These are phyloP conservation scores for Podaxis sp. DNA, from an alignment of 768 basidiomycete species.

Conservation along the genomic window DNA sequence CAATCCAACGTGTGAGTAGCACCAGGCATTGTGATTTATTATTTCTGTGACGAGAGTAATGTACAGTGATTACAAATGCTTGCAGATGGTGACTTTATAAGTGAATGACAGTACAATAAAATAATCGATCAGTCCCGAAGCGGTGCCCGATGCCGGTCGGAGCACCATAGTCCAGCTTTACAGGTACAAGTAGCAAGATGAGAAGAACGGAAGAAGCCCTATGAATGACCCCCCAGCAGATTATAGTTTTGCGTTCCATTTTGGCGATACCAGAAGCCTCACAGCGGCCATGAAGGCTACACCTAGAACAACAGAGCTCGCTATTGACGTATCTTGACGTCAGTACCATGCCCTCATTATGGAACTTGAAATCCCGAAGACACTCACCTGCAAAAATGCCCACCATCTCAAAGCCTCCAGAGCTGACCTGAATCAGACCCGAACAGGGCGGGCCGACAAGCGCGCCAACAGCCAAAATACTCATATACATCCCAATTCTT, in stretches of 20 bases:
- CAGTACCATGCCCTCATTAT: background rate
- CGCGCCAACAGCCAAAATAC: slow-evolving; percentile 58
- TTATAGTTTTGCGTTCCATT: slow-evolving; percentile 24
- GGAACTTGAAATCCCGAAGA: background rate
- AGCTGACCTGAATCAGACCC: slow-evolving; percentile 57
- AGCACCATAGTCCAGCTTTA: background rate
- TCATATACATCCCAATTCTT: slow-evolving; percentile 63
- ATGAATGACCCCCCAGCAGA: background rate
- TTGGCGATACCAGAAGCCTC: slow-evolving; percentile 23
- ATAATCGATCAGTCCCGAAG: background rate
- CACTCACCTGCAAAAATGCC: slow-evolving; percentile 53
- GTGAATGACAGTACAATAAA: background rate
- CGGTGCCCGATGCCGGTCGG: background rate
- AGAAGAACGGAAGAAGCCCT: too few species aligned
- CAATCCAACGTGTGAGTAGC: background rate
- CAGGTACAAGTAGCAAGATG: background rate
- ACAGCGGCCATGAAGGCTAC: slow-evolving; percentile 24
- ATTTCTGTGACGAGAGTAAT: background rate
- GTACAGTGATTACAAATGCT: background rate
- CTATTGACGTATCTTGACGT: slow-evolving; percentile 12
- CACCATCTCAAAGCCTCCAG: slow-evolving; percentile 51
- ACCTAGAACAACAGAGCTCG: slow-evolving; percentile 24
- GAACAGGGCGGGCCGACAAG: slow-evolving; percentile 73
- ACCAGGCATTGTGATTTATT: background rate
- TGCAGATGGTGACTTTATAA: background rate